Conservation (phyloP, 305 asterid genomes). For the Caryopteris hybrid region DNA sequence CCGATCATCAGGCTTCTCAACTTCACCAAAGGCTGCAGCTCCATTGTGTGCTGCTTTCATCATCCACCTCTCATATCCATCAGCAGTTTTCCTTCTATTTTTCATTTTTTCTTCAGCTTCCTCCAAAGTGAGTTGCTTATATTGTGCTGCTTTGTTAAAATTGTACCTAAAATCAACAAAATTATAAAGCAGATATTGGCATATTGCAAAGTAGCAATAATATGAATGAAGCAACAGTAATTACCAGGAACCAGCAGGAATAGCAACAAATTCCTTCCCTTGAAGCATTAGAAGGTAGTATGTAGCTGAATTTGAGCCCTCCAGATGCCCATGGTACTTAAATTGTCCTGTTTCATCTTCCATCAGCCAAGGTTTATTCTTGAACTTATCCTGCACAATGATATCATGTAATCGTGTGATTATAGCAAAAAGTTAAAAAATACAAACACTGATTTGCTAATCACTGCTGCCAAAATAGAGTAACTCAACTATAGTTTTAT, state of each 20-base stretch:
- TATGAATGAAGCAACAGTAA: neutral
- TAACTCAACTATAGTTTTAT: neutral
- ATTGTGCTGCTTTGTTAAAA: constrained; percentile 94
- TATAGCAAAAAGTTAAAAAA: constrained; percentile 10
- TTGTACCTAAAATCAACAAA: constrained; percentile 62
- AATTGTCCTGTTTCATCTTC: constrained; percentile 96
- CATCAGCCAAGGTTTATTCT: constrained; percentile 93
- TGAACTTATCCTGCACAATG: constrained; percentile 73
- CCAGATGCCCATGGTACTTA: constrained; percentile 84
- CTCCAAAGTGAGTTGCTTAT: constrained; percentile 94
- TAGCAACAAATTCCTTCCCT: constrained; percentile 92
- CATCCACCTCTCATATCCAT: constrained; percentile 99
- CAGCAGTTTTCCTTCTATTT: constrained; percentile 95
- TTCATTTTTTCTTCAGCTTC: constrained; percentile 99
- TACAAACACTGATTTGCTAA: constrained; percentile 1
- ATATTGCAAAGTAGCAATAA: neutral
- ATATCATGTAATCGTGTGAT: constrained; percentile 7
- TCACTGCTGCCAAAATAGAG: neutral
- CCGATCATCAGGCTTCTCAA: constrained; percentile 64
- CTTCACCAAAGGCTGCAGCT: constrained; percentile 96
- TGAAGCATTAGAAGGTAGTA: constrained; percentile 95
- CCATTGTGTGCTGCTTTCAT: constrained; percentile 96
- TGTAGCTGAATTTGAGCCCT: constrained; percentile 93
- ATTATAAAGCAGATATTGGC: neutral
- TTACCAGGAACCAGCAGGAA: constrained; percentile 98